Base-by-base conservation (phyloP, 1,284 basidiomycete species). In the Coniophora puteana region DNA sequence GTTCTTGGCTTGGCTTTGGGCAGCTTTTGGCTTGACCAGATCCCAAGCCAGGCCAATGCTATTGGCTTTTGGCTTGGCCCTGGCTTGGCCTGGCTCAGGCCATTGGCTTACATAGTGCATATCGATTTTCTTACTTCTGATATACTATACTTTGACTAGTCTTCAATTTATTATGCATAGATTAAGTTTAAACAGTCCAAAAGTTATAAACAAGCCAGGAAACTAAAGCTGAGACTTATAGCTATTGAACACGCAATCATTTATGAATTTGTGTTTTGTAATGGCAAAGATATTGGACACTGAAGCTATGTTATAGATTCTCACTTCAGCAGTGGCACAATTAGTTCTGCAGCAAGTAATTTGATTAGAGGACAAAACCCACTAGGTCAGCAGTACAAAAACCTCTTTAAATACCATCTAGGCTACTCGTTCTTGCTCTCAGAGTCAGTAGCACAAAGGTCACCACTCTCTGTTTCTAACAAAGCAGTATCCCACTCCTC, bases 11-110 rank as follows among this genome's bases (percentile, higher is more conserved):
- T 10, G 21, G 43, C 42, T 43, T 40, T 43, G 6, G 21, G 13
- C 23, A 16, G 46, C 38, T 43, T 48, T 32, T 24, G 49, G 44
- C 47, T 36, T 43, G n/a, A 6, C 5, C 20, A 39, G 14, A 14
- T 23, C 21, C 36, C 28, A 23, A 33, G 44, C 41, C 28, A 5
- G 33, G 37, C 35, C 33, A 10, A n/a, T 12, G 29, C 23, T 21
- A n/a, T n/a, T n/a, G n/a, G n/a, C n/a, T n/a, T 21, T 16, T 13
- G 36, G 49, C 48, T 45, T 32, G 18, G 37, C 34, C 41, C 33
- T 30, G 44, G 43, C 44, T 42, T 30, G 39, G 41, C 38, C 22
- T 6, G 40, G 46, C 46, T 36, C 32, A 31, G n/a, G 31, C 24
- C 21, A 10, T 8, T 11, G n/a, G 35, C 31, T 18, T 18, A 16